Conservation (phyloP, 2,329 filamentous ascomycete genomes). For the Apiospora aurea region DNA sequence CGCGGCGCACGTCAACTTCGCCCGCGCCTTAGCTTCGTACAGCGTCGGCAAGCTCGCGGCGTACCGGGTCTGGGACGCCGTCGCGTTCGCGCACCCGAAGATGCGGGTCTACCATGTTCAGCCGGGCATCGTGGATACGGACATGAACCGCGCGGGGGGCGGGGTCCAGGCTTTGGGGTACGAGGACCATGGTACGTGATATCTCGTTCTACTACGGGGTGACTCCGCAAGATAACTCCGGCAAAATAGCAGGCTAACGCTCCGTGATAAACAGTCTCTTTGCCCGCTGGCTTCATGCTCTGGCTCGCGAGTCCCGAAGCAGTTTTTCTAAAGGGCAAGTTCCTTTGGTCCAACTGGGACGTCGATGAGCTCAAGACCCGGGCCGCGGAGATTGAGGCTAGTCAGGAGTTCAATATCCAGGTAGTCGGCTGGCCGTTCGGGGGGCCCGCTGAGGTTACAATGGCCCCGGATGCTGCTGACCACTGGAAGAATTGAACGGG, state of each 20-base stretch:
- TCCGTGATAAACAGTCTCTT: constrained; percentile 35
- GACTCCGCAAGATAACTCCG: no score
- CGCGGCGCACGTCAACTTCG: constrained; percentile 43
- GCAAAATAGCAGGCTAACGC: constrained; percentile 26
- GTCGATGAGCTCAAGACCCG: constrained; percentile 54
- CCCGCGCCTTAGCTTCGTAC: constrained; percentile 43
- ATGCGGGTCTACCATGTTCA: constrained; percentile 51
- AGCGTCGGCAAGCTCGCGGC: constrained; percentile 50
- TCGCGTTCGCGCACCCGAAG: constrained; percentile 48
- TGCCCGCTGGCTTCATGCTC: constrained; percentile 51
- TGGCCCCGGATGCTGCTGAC: background rate
- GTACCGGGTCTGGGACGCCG: constrained; percentile 50
- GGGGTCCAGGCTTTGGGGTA: constrained; percentile 32
- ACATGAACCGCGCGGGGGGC: constrained; percentile 33
- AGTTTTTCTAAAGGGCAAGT: constrained; percentile 52
- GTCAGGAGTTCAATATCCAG: constrained; percentile 30
- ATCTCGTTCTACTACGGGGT: background rate
- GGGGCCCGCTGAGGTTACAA: no score
- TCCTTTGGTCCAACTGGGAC: constrained; percentile 59
- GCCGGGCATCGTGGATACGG: constrained; percentile 46
- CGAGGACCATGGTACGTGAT: constrained; percentile 40
- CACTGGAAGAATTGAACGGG: background rate
- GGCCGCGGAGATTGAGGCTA: constrained; percentile 42
- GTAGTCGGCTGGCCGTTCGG: constrained; percentile 32
- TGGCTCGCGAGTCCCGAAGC: constrained; percentile 55